Evolutionary conservation across 139 green algal species (phyloP), one percentile per base, ranked within the genome.

Genomic region (Chara braunii): DNA sequence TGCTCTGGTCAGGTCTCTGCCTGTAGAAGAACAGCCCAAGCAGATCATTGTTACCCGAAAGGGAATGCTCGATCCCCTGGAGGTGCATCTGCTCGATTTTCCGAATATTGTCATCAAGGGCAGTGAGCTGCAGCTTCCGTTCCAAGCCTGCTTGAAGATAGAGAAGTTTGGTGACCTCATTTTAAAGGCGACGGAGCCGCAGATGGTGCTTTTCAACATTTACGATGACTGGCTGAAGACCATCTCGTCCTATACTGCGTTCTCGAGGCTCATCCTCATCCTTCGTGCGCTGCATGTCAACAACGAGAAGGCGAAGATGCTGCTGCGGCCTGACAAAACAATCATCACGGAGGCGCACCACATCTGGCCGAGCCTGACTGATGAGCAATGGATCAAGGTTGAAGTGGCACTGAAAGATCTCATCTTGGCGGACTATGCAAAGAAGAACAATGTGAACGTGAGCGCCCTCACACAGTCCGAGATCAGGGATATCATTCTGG

Each of bases 161-260:
- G 94, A 99, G 83, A 99, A 99, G 75, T 82, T 84, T 63, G 78
- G 78, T 24, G 78, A 84, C 52, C 44, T 84, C 1, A 84, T 84
- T 52, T 50, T 84, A n/a, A 77, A 77, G 61, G 87, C 86, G 36
- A 90, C 83, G 12, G 87, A 94, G 80, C 85, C 87, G 42, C 91
- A 97, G 85, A 98, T 98, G 92, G 86, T 97, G 59, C 84, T 99
- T 43, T 99, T 99, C 87, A 98, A 99, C 88, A 88, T 99, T 73
- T 99, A 99, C 81, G 94, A 99, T 75, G 94, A 99, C 88, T 99
- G 94, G 90, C 84, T 97, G 37, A 91, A 90, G 67, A 94, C 87
- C 37, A 92, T 99, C 70, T 90, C 78, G 44, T 92, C 84, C 33
- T 99, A 98, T 88, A 99, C 94, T 9, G 94, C 94, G 51, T 99